Conservation (phyloP, 495 filamentous ascomycete genomes). For the Neurospora terricola region DNA sequence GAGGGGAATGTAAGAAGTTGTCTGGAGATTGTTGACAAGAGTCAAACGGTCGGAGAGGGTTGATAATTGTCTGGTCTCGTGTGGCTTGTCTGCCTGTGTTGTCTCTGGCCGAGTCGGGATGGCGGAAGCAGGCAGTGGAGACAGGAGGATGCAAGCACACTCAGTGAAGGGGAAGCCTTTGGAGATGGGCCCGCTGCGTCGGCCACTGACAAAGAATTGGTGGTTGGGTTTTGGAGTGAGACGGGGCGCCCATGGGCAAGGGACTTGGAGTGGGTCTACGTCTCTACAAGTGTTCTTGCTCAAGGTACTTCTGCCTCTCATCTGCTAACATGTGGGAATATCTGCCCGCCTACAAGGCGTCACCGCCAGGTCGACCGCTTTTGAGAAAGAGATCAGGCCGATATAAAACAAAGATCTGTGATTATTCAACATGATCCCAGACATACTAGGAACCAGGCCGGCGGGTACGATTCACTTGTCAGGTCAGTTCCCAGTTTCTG, state of each 20-base stretch:
- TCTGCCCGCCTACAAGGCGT: not conserved
- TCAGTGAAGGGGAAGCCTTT: not conserved
- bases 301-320: not conserved
- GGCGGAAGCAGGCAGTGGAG: constrained; percentile 2
- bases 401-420: not conserved
- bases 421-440: not conserved
- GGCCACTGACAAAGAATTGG: constrained; percentile 14
- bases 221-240: constrained; percentile 8
- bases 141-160: not conserved
- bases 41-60: not conserved
- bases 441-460: not conserved
- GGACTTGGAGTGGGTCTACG: not conserved
- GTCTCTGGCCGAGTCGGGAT: not conserved
- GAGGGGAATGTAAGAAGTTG: not conserved
- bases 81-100: not conserved
- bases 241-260: not conserved
- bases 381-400: not conserved
- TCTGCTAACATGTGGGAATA: not conserved
- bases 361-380: not conserved
- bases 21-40: not conserved
- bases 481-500: not conserved
- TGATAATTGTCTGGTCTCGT: not conserved
- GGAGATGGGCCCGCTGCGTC: not conserved
- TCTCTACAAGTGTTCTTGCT: not conserved
- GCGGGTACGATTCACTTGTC: not conserved